A percentile compares a stretch with the other conserved stretches of the same genome.
phyloP scores from a whole-genome alignment of 768 basidiomycete genomes.

The Tylopilus intermedius region DNA sequence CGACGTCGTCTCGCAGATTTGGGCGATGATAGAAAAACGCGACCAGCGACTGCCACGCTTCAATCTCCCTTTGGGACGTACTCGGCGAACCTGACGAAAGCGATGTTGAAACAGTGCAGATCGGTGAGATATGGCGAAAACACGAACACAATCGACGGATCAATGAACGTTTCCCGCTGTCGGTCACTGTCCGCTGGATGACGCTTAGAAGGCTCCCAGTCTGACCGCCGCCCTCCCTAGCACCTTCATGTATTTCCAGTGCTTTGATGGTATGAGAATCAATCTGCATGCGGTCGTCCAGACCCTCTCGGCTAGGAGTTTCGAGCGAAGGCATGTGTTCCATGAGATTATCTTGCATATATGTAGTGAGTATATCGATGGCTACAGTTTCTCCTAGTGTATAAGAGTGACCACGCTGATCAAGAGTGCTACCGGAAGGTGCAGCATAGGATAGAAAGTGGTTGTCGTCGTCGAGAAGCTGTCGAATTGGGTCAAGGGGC shows the following conservation, averaged over 20 bases:
- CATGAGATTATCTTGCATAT: constrained; percentile 62
- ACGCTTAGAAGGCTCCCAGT: constrained; percentile 72
- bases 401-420: constrained; percentile 8
- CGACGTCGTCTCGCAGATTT: constrained; percentile 62
- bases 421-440: neutral
- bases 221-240: constrained; percentile 66
- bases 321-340: constrained; percentile 71
- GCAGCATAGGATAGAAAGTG: constrained; percentile 49
- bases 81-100: constrained; percentile 70
- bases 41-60: constrained; percentile 71
- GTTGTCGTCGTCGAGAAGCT: constrained; percentile 49
- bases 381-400: constrained; percentile 48
- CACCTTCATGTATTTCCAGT: constrained; percentile 77
- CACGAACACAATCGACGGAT: constrained; percentile 71
- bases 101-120: constrained; percentile 13
- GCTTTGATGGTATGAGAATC: constrained; percentile 85
- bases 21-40: constrained; percentile 59
- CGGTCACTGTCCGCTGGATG: constrained; percentile 73
- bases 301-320: constrained; percentile 52
- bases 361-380: constrained; percentile 57
- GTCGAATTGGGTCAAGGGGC: constrained; percentile 43
- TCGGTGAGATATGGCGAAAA: neutral
- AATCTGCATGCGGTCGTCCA: constrained; percentile 71
- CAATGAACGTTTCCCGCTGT: constrained; percentile 70
- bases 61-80: constrained; percentile 67